Base-by-base conservation (phyloP, 129 eudicot genomes). In the Lactuca sativa region DNA sequence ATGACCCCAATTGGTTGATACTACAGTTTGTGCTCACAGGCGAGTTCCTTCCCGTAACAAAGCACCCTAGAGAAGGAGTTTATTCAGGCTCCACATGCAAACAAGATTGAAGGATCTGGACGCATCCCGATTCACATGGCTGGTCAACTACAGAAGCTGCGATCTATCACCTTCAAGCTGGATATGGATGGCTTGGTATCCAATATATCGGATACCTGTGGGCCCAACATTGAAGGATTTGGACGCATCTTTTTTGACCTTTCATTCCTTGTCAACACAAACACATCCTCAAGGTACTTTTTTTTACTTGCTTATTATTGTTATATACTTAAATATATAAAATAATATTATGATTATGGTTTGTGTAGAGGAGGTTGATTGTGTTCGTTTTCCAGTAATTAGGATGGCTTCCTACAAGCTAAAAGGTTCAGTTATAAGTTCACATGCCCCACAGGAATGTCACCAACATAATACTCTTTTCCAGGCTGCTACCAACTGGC, bases 101-200 rank as follows among this genome's bases (percentile, higher is more conserved):
- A n/a, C n/a, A n/a, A n/a, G n/a, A n/a, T n/a, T n/a, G n/a, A n/a
- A n/a, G n/a, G n/a, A n/a, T n/a, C n/a, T n/a, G n/a, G n/a, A n/a
- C n/a, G 82, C 74, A 56, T 67, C 83, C 30, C 56, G 18, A 56
- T 78, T 56, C 78, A 88, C 96, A 30, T 82, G 81, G 75, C 86
- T 91, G 67, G 66, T 38, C 71, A 76, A 16, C 5, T 84, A 64
- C 70, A 70, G 66, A 72, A 90, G 96, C 78, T 82, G 82, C 58
- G 96, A 90, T 73, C 60, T 90, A n/a, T 72, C 74, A 21, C 83
- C 90, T 36, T 9, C 85, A 57, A 90, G 96, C 81, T 90, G 96
- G 96, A 62, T 91, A 33, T 75, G 85, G 56, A 83, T 91, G n/a
- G 95, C 95, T 68, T 91, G 97, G 97, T 87, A 83, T 65, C 95